Conservation (phyloP, 2,329 filamentous ascomycete species). For the Trichoderma semiorbis region DNA sequence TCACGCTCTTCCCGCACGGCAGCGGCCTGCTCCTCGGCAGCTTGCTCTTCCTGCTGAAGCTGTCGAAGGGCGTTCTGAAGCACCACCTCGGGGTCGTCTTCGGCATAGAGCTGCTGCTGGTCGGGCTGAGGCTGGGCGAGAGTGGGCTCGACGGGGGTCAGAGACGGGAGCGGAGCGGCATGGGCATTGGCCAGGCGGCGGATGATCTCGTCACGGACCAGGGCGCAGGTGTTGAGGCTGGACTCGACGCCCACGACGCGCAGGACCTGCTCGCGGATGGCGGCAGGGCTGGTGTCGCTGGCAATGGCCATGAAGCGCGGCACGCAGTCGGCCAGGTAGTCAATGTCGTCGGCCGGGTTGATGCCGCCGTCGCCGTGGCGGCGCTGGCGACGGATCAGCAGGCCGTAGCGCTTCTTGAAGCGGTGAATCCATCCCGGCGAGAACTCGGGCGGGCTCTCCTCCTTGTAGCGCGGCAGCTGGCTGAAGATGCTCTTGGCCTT, state of each 20-base stretch:
- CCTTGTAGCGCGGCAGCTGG: slow-evolving; percentile 58
- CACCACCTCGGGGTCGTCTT: slow-evolving; percentile 56
- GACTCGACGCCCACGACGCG: slow-evolving; percentile 55
- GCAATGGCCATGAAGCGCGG: slow-evolving; percentile 57
- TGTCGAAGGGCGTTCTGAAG: slow-evolving; percentile 57
- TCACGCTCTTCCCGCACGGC: slow-evolving; percentile 52
- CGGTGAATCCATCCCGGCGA: slow-evolving; percentile 62
- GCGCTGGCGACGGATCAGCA: slow-evolving; percentile 55
- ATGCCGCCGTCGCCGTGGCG: slow-evolving; percentile 46
- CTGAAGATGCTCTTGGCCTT: slow-evolving; percentile 59
- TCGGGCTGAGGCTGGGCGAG: slow-evolving; percentile 32
- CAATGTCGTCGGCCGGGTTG: slow-evolving; percentile 53
- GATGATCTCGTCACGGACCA: slow-evolving; percentile 57
- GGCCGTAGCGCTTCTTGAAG: slow-evolving; percentile 61
- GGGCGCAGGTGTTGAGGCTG: slow-evolving; percentile 50
- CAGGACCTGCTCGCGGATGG: slow-evolving; percentile 56
- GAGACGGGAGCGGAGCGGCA: slow-evolving; percentile 24
- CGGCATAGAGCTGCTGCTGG: slow-evolving; percentile 42
- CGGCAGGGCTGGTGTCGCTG: slow-evolving; percentile 56
- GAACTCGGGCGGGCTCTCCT: slow-evolving; percentile 58
- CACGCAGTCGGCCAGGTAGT: slow-evolving; percentile 58
- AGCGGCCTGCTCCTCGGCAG: slow-evolving; percentile 55
- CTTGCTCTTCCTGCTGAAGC: slow-evolving; percentile 57
- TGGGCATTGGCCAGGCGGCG: slow-evolving; percentile 33
- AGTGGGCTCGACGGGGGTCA: slow-evolving; percentile 26